Percentiles rank a stretch among this genome's conserved stretches.
Evolutionary conservation across 768 basidiomycete genomes (phyloP).

Genomic region (Xanthoconium stramineum): DNA sequence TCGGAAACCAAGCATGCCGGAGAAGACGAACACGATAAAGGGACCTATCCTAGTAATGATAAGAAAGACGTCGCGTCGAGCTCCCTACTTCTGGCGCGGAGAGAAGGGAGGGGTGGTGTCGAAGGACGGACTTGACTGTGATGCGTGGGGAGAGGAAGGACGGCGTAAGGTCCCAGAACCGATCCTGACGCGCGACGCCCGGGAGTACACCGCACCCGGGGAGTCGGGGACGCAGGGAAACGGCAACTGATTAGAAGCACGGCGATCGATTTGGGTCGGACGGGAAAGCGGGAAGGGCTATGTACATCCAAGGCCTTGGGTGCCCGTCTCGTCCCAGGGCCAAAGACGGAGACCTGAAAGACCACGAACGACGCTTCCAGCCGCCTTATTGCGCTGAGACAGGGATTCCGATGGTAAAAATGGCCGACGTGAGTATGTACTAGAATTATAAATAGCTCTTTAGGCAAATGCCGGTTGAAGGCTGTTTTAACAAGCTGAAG

Average conservation of each 20-base stretch:
- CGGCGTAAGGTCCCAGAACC: slow-evolving; percentile 76
- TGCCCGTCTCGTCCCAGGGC: slow-evolving; percentile 74
- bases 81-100: background rate
- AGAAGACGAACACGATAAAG: slow-evolving; percentile 74
- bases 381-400: slow-evolving; percentile 48
- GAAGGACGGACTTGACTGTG: slow-evolving; percentile 42
- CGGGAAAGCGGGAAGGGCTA: slow-evolving; percentile 78
- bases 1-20: slow-evolving; percentile 67
- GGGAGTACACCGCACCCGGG: slow-evolving; percentile 4
- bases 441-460: slow-evolving; percentile 38
- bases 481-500: background rate
- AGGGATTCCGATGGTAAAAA: slow-evolving; percentile 48
- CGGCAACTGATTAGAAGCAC: slow-evolving; percentile 42
- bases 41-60: slow-evolving; percentile 54
- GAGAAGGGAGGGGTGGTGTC: background rate
- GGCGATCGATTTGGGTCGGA: slow-evolving; percentile 75
- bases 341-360: slow-evolving; percentile 70
- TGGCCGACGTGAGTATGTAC: slow-evolving; percentile 60
- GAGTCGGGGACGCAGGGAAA: background rate
- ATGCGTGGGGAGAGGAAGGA: slow-evolving; percentile 72
- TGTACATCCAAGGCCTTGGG: slow-evolving; percentile 72
- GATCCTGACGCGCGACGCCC: slow-evolving; percentile 31
- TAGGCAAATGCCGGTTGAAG: background rate
- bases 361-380: slow-evolving; percentile 70
- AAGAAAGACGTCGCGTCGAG: background rate